These are phyloP conservation scores for Termitomyces sp. DNA, from an alignment of 768 basidiomycete species.

Conservation along the genomic window DNA sequence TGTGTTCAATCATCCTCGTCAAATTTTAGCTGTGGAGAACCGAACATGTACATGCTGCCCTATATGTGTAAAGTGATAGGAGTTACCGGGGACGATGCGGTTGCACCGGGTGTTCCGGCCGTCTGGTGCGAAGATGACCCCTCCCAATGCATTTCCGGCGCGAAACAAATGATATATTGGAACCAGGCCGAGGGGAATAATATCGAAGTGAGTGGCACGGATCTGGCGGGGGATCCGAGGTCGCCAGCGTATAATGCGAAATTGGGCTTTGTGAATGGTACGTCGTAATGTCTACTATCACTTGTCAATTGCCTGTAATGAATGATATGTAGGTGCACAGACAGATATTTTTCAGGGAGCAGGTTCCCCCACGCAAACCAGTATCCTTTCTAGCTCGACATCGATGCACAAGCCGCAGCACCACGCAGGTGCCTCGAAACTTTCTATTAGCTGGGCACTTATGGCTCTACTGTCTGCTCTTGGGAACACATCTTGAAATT, in stretches of 20 bases:
- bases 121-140: conserved; percentile 49
- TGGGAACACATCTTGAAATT: not conserved
- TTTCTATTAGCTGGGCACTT: not conserved
- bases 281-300: conserved; percentile 9
- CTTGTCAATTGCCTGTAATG: not conserved
- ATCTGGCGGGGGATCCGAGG: conserved; percentile 31
- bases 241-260: conserved; percentile 46
- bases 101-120: conserved; percentile 37
- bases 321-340: conserved; percentile 8
- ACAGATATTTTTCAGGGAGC: conserved; percentile 9
- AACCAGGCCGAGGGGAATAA: conserved; percentile 45
- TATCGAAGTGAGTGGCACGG: conserved; percentile 36
- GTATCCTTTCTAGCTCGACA: conserved; percentile 3
- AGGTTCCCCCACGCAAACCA: conserved; percentile 11
- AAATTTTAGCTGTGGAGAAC: conserved; percentile 38
- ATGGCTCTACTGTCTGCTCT: not conserved
- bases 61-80: conserved; percentile 44
- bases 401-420: not conserved
- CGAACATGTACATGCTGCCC: conserved; percentile 46
- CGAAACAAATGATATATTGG: conserved; percentile 54
- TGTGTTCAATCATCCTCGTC: not conserved
- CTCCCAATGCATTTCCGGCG: conserved; percentile 34
- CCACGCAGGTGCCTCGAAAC: conserved; percentile 1
- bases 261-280: conserved; percentile 43
- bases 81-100: conserved; percentile 30